phyloP scores from a whole-genome alignment of 176 grass and related monocot genomes.

The Poa annua region DNA sequence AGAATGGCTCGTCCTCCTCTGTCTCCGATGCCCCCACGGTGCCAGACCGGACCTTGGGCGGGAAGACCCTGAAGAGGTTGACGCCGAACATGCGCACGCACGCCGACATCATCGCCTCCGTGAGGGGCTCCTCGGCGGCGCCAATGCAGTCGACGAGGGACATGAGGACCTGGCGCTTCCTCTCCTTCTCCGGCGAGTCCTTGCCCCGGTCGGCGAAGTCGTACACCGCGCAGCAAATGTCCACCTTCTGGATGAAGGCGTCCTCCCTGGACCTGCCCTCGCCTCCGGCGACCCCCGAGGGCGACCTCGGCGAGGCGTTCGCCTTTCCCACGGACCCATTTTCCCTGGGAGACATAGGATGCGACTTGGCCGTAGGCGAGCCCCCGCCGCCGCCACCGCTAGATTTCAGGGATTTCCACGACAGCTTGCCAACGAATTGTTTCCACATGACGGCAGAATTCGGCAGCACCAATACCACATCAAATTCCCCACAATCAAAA shows the following conservation, averaged over 20 bases:
- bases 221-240: slow-evolving; percentile 73
- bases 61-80: slow-evolving; percentile 96
- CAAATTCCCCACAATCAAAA: slow-evolving; percentile 40
- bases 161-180: slow-evolving; percentile 80
- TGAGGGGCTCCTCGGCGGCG: slow-evolving; percentile 62
- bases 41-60: slow-evolving; percentile 63
- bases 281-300: slow-evolving; percentile 22
- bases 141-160: slow-evolving; percentile 71
- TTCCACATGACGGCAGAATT: slow-evolving; percentile 86
- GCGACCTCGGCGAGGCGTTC: slow-evolving; percentile 26
- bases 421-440: slow-evolving; percentile 86
- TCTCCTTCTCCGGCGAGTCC: slow-evolving; percentile 87
- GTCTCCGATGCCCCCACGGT: slow-evolving; percentile 46
- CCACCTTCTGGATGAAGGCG: slow-evolving; percentile 82
- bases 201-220: slow-evolving; percentile 90
- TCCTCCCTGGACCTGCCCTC: slow-evolving; percentile 64
- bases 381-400: slow-evolving; percentile 27
- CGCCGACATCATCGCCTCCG: slow-evolving; percentile 79
- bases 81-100: slow-evolving; percentile 73
- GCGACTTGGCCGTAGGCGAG: slow-evolving; percentile 45
- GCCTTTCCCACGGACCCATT: slow-evolving; percentile 47
- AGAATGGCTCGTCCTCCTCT: slow-evolving; percentile 90
- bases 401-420: slow-evolving; percentile 78
- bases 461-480: slow-evolving; percentile 49
- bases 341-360: slow-evolving; percentile 16